Base-by-base conservation (phyloP, 2,329 filamentous ascomycete species). In the Bipolaris oryzae region DNA sequence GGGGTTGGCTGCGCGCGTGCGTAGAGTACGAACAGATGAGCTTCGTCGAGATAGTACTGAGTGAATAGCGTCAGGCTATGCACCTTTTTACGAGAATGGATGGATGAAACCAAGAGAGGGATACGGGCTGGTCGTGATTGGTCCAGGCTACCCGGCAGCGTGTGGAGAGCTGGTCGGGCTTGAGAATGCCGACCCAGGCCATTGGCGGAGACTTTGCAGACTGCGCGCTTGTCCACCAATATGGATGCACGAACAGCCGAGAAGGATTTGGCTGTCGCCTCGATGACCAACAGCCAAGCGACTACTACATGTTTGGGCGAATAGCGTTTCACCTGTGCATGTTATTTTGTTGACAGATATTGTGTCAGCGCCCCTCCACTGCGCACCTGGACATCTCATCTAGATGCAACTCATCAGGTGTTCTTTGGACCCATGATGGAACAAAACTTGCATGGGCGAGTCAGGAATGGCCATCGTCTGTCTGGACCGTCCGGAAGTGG, bases 121-220 rank as follows among this genome's bases (percentile, higher is more conserved):
- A 37, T 20, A 35, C 1, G 18, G 20, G 23, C 16, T 9, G 25
- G 7, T 34, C 15, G 21, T 33, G 20, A 47, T 54, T 48, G 48
- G 55, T 31, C 28, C 34, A 21, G 4, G 48, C 15, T 21, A 45
- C 35, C 33, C 42, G 20, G 28, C 43, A 34, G 42, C 23, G 43
- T 21, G 42, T 50, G 15, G 35, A 46, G 25, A 23, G 38, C 37
- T 28, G 60, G 44, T 45, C 38, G 31, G 47, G 37, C 25, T 55
- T 44, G 21, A 13, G 16, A 42, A 39, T 23, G 31, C 31, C 18
- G 47, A 44, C 15, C 44, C 33, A 41, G 23, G 23, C 51, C 33
- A 71, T 71, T 70, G 67, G 68, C 53, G 60, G 61, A 62, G 51
- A 57, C 63, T 61, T 58, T 55, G 47, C 47, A 61, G 53, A 63